These are phyloP conservation scores for Solidago caesia DNA, from an alignment of 129 eudicot species.

Conservation along the genomic window DNA sequence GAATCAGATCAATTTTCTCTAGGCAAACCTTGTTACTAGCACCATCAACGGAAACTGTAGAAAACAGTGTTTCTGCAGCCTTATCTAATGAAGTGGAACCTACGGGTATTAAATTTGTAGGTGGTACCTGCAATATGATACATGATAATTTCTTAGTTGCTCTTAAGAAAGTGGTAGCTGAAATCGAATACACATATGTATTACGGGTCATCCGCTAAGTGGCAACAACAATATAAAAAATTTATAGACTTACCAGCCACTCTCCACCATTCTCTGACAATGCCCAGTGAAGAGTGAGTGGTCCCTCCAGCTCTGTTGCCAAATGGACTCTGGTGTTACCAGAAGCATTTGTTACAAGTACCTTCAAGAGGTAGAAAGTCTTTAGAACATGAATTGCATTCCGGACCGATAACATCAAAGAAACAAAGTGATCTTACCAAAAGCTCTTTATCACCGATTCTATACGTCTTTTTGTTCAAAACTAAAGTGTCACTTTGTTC, in stretches of 20 bases:
- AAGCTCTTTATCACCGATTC: slow-evolving; percentile 65
- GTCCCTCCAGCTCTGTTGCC: slow-evolving; percentile 72
- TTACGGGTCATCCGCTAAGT: slow-evolving; percentile 5
- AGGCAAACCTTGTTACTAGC: slow-evolving; percentile 50
- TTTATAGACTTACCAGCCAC: slow-evolving; percentile 71
- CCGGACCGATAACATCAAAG: slow-evolving; percentile 13
- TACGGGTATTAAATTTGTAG: slow-evolving; percentile 56
- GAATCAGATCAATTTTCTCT: slow-evolving; percentile 21
- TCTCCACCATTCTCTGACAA: slow-evolving; percentile 69
- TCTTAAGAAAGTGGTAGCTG: background rate
- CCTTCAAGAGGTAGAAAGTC: slow-evolving; percentile 44
- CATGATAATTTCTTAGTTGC: slow-evolving; percentile 3
- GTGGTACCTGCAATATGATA: slow-evolving; percentile 61
- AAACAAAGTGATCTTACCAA: slow-evolving; percentile 53
- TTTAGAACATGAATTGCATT: slow-evolving; percentile 10
- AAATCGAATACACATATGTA: background rate
- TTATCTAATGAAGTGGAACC: slow-evolving; percentile 61
- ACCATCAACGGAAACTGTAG: slow-evolving; percentile 45
- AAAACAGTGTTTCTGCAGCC: slow-evolving; percentile 79
- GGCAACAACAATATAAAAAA: background rate
- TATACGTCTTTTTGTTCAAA: slow-evolving; percentile 49
- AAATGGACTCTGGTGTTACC: slow-evolving; percentile 61
- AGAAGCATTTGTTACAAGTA: slow-evolving; percentile 66
- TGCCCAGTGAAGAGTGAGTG: slow-evolving; percentile 94
- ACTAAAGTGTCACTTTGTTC: slow-evolving; percentile 48